Percentiles rank a stretch among this genome's conserved stretches.
Evolutionary conservation across 768 basidiomycete genomes (phyloP).

Genomic region (Leccinellum albellum): DNA sequence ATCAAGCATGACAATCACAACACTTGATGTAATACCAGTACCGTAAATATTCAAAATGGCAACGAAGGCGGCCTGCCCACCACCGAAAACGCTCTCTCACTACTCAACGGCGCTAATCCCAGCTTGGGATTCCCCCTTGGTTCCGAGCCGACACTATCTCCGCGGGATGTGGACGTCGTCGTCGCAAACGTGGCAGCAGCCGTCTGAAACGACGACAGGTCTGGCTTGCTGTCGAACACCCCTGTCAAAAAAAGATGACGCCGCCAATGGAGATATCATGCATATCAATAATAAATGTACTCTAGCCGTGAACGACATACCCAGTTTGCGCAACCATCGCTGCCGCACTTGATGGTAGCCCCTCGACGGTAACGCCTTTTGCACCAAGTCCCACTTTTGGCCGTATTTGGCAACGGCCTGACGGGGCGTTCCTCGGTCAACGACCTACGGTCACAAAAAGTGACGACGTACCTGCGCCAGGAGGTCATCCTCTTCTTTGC

Average conservation of each 20-base stretch:
- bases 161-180: constrained; percentile 1
- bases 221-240: constrained; percentile 36
- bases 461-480: constrained; percentile 32
- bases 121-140: constrained; percentile 36
- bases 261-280: too few species aligned
- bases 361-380: constrained; percentile 38
- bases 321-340: constrained; percentile 40
- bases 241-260: constrained; percentile 10
- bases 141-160: constrained; percentile 10
- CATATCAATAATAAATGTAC: too few species aligned
- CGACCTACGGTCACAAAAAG: background rate
- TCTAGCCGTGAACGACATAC: constrained; percentile 15
- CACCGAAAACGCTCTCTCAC: constrained; percentile 31
- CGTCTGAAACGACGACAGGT: constrained; percentile 33
- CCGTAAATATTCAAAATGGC: constrained; percentile 13
- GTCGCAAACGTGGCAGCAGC: constrained; percentile 15
- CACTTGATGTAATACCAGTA: too few species aligned
- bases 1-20: background rate
- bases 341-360: constrained; percentile 43
- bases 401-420: constrained; percentile 39
- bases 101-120: constrained; percentile 37
- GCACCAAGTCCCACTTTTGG: constrained; percentile 39
- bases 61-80: constrained; percentile 17
- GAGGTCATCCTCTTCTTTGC: constrained; percentile 40
- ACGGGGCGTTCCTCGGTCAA: background rate